phyloP scores from a whole-genome alignment of 176 grass and related monocot species.

The Raddia distichophylla region DNA sequence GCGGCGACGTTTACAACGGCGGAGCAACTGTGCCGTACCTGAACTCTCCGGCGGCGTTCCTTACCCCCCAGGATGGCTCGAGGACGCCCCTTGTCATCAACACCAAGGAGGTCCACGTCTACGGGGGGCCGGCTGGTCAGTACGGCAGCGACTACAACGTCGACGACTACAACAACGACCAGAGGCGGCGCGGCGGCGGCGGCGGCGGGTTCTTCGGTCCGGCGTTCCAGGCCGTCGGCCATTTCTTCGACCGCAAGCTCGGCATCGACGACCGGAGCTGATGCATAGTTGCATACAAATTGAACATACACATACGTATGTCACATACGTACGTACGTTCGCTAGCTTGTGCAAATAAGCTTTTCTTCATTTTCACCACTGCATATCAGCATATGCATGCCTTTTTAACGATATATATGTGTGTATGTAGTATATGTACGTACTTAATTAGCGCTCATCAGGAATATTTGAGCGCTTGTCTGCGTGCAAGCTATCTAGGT shows the following conservation, averaged over 20 bases:
- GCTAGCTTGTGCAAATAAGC: neutral
- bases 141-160: neutral
- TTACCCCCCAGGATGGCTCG: constrained; percentile 9
- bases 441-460: neutral
- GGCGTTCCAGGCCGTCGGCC: constrained; percentile 43
- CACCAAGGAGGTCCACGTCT: constrained; percentile 45
- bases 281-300: neutral
- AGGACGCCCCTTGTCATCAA: constrained; percentile 43
- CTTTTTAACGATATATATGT: neutral
- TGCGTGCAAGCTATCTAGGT: too few relatives aligned
- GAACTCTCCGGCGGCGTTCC: neutral
- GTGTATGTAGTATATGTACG: too few relatives aligned
- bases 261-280: constrained; percentile 25
- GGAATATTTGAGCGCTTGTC: neutral
- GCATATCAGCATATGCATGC: too few relatives aligned
- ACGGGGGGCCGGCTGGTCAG: neutral
- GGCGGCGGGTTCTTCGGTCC: constrained; percentile 47
- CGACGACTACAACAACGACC: neutral
- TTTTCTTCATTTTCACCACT: neutral
- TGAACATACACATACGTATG: neutral
- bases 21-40: neutral
- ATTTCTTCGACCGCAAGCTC: constrained; percentile 46
- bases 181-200: constrained; percentile 1
- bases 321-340: too few relatives aligned
- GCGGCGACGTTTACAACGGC: neutral